These are phyloP conservation scores for Podila epigama DNA, from an alignment of 192 early-diverging fungal genomes.

Conservation along the genomic window DNA sequence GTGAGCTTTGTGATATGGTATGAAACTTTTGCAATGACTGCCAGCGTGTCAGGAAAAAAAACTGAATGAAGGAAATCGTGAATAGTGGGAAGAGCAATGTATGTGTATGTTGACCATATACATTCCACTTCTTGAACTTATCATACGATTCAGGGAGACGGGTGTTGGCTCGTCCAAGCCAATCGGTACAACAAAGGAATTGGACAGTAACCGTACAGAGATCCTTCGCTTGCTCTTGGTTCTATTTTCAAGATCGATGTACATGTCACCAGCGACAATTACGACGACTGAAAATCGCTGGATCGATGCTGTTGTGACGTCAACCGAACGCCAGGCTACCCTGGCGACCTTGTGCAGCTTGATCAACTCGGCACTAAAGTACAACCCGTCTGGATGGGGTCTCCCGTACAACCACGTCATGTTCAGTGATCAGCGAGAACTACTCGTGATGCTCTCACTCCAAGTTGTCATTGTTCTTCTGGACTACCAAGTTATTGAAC, in stretches of 20 bases:
- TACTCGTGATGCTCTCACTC: constrained; percentile 73
- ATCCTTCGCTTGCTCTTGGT: constrained; percentile 79
- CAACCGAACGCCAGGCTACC: constrained; percentile 72
- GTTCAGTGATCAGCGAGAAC: constrained; percentile 75
- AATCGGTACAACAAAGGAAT: constrained; percentile 71
- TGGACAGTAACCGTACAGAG: constrained; percentile 80
- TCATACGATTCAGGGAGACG: too few species aligned
- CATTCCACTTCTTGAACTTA: neutral
- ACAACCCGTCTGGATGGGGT: constrained; percentile 87
- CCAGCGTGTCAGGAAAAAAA: neutral
- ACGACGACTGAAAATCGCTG: constrained; percentile 64
- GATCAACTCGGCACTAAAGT: constrained; percentile 82
- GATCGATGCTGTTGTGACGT: constrained; percentile 58
- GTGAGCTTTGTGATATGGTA: constrained; percentile 77
- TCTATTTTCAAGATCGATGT: constrained; percentile 84
- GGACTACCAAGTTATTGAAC: constrained; percentile 67
- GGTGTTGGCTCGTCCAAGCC: constrained; percentile 78
- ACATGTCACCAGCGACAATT: constrained; percentile 62
- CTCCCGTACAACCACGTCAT: constrained; percentile 89
- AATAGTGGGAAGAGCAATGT: too few species aligned
- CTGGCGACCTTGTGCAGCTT: constrained; percentile 86
- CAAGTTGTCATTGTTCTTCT: constrained; percentile 74
- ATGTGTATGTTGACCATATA: neutral
- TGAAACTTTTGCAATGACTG: neutral
- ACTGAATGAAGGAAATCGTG: too few species aligned